Conservation (phyloP, 352 stramenopile species). For the Globisporangium paroecandrum region DNA sequence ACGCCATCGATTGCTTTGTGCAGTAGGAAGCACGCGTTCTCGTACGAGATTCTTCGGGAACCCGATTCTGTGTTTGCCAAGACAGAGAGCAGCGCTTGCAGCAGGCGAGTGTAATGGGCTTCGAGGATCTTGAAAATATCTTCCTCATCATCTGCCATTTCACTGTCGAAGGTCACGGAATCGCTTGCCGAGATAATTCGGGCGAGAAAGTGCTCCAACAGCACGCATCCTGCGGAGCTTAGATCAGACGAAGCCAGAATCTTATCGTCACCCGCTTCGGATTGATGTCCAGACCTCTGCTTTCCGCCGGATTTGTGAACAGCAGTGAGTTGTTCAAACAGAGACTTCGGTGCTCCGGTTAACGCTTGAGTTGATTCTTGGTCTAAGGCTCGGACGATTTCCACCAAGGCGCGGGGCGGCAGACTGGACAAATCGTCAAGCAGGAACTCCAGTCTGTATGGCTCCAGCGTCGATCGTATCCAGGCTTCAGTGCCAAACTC, state of each 20-base stretch:
- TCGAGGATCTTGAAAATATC: constrained; percentile 43
- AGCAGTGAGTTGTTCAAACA: background rate
- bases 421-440: constrained; percentile 56
- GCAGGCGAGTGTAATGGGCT: constrained; percentile 44
- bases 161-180: constrained; percentile 27
- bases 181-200: constrained; percentile 34
- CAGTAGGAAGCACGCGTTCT: constrained; percentile 57
- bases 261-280: background rate
- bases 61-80: constrained; percentile 31
- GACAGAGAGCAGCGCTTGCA: constrained; percentile 43
- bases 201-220: constrained; percentile 64
- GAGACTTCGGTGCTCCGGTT: constrained; percentile 20
- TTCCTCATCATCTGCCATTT: constrained; percentile 36
- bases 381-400: constrained; percentile 54
- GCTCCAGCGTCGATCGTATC: constrained; percentile 59
- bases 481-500: constrained; percentile 54
- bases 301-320: constrained; percentile 18
- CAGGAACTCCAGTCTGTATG: constrained; percentile 63
- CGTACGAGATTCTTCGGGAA: constrained; percentile 49
- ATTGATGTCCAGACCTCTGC: constrained; percentile 4
- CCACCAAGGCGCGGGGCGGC: constrained; percentile 35
- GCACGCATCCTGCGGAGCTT: constrained; percentile 38
- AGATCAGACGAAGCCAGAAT: background rate
- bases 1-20: constrained; percentile 62
- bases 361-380: constrained; percentile 45